phyloP scores from a whole-genome alignment of 2,329 filamentous ascomycete genomes.

The Sporothrix inflata region DNA sequence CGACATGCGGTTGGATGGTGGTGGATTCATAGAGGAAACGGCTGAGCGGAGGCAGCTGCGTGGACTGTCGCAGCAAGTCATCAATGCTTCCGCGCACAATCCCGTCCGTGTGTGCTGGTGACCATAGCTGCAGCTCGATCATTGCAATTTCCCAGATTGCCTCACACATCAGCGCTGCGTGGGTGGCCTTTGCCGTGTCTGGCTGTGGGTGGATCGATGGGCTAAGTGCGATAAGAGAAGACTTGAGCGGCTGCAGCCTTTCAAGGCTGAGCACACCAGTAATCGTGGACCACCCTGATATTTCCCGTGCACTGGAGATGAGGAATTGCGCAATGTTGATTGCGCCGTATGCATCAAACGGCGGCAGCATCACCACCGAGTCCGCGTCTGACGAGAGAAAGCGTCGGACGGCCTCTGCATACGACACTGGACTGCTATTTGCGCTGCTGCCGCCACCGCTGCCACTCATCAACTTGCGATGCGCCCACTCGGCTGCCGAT shows the following conservation, averaged over 20 bases:
- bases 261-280: constrained; percentile 47
- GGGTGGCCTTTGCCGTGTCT: background rate
- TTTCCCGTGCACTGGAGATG: constrained; percentile 47
- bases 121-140: constrained; percentile 49
- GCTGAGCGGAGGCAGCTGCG: constrained; percentile 39
- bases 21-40: constrained; percentile 42
- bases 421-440: constrained; percentile 35
- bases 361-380: constrained; percentile 37
- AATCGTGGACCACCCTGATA: constrained; percentile 50
- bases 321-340: constrained; percentile 49
- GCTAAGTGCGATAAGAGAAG: constrained; percentile 43
- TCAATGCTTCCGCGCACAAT: constrained; percentile 45
- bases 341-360: constrained; percentile 47
- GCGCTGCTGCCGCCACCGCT: constrained; percentile 25
- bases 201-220: constrained; percentile 38
- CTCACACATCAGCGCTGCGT: constrained; percentile 37
- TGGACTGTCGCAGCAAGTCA: constrained; percentile 41
- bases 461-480: constrained; percentile 38
- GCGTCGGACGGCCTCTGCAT: constrained; percentile 44
- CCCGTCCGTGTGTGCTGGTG: constrained; percentile 45
- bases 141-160: constrained; percentile 49
- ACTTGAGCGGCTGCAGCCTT: constrained; percentile 42
- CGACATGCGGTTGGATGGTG: constrained; percentile 35
- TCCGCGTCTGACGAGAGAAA: constrained; percentile 42
- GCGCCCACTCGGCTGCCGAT: constrained; percentile 44